Evolutionary conservation across 73 alveolate species (phyloP), one percentile per base, ranked within the genome.

Genomic region (Strombidium stylifer): DNA sequence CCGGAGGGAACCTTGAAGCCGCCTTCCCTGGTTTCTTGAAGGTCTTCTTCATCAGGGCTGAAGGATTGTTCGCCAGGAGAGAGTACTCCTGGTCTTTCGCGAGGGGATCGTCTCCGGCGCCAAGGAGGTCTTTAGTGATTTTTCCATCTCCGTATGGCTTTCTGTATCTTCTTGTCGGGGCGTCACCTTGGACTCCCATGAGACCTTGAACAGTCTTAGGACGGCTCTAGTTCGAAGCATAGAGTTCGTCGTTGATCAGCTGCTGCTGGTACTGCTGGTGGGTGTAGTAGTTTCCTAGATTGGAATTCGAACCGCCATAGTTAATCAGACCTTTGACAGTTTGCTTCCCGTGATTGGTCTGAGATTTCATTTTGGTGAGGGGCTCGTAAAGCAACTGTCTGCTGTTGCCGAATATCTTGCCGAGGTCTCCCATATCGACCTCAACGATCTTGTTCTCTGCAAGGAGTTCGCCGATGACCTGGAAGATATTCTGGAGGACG

Each of bases 81-180:
- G 98, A 91, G 71, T 82, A 86, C 37, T 86, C 93, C 65, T 75
- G 49, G 28, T 83, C 54, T 59, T 84, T 88, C 5, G 97, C 90
- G 49, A 83, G 60, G 2, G 97, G 97, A 47, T 88, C 92, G 50
- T 85, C 90, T 45, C 97, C 97, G 16, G 97, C 97, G n/a, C 93
- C 93, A 0, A 88, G 67, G 32, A 88, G 80, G 24, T 81, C 87
- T 37, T 82, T 81, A 21, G 82, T 37, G 34, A 88, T 83, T 42
- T 64, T 79, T 12, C 72, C 84, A 20, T 80, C 87, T 57, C 88
- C 84, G n/a, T 60, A 67, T 24, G 89, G 89, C 71, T 73, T 81
- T 51, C 50, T 79, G 60, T 58, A 77, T 57, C 97, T 76, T 71
- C 97, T 76, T 14, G 93, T 83, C 3, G 97, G 97, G 4, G 90